Evolutionary conservation across 257 asterid genomes (phyloP), one percentile per base, ranked within the genome.

Genomic region (Mentha longifolia): DNA sequence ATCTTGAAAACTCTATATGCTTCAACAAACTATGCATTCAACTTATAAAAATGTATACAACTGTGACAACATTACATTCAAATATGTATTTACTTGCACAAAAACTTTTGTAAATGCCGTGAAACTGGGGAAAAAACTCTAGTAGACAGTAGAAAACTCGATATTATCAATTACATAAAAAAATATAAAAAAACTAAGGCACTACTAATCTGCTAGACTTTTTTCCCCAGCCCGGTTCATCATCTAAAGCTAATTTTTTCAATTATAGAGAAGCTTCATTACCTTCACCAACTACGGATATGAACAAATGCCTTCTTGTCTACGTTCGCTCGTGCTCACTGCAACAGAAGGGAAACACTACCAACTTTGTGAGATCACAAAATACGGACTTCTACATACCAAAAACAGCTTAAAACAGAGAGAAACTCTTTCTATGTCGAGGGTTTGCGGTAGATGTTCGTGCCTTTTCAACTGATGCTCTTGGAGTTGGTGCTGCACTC

Each of bases 381-480:
- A 17, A 57, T 19, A 17, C 16, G 3, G 31, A 19, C 56, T 70
- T 70, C 71, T 77, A 42, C n/a, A 17, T 14, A 41, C 50, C 59
- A 28, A 9, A 17, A 9, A 54, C 22, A 19, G 30, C 61, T 85
- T 82, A 91, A 70, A 84, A 65, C 69, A 81, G 77, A 63, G 92
- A 87, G 69, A 74, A 85, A 63, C 94, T 91, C 77, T 85, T 90
- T 65, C 86, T 84, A 55, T 85, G 95, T 70, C 78, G 56, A 39
- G 83, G 58, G 59, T 64, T 83, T 19, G 57, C n/a, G n/a, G n/a
- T n/a, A n/a, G n/a, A n/a, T n/a, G 70, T 70, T 65, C 71, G 81
- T 12, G 86, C 74, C 66, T 73, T 78, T 73, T 86, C 95, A 42
- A 81, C 74, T n/a, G 97, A 93, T 41, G 84, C 80, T 81, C 96